Evolutionary conservation across 2,329 filamentous ascomycete species (phyloP), one percentile per base, ranked within the genome.

Genomic region (Penicillium crustosum): DNA sequence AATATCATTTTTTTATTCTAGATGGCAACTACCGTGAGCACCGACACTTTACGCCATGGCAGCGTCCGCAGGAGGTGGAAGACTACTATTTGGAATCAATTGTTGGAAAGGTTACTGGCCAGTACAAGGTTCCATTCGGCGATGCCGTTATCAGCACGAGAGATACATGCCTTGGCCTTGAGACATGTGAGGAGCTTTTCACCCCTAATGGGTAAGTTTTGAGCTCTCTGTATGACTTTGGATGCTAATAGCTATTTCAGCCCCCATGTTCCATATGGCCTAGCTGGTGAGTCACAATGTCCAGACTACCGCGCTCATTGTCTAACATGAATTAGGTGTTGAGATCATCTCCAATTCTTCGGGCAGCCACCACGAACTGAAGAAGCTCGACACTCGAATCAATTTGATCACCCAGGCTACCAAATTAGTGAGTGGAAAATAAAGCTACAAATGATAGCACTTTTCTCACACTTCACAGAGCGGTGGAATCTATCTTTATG

Each of bases 271-370:
- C 75, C 78, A 10, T 86, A 86, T 77, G 82, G 83, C n/a, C 77
- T 91, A 2, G 70, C 69, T 50, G 70, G 50, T 53, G 64, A 61
- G 41, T 53, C 19, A 17, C 10, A 81, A 86, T 65, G 10, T 21
- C 6, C 21, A 33, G 4, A 27, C 2, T 15, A 9, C 15, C 1
- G 7, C 13, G 2, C 2, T 27, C 6, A 10, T 47, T 47, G 3
- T 27, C 50, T 53, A 53, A 53, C 21, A 2, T 9, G 6, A 25
- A 36, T 15, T 19, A 53, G 50, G 90, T 5, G 84, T 86, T 6
- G 90, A 91, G 67, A 86, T 91, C 54, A 82, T 90, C 61, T 85
- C 85, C 9, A 93, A 93, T 72, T 85, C 82, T 3, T 86, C 82
- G 53, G 89, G 86, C 7, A 86, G 81, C 13, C 90, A 93, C 70